Evolutionary conservation across 768 basidiomycete genomes (phyloP).

Genomic region (Collybiopsis luxurians): DNA sequence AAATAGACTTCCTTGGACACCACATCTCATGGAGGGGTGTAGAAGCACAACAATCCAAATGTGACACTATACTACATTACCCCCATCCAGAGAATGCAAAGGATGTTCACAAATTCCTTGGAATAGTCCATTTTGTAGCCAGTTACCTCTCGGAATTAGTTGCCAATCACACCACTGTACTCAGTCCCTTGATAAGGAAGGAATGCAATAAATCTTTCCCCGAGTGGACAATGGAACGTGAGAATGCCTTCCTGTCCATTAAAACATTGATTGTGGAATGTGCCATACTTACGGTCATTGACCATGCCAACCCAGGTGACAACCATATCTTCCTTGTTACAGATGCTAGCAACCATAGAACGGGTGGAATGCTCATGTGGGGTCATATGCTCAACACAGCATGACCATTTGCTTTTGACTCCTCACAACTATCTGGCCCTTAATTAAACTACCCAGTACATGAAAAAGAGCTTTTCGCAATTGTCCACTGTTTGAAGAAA

Average conservation of each 20-base stretch:
- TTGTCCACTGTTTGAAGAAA: slow-evolving; percentile 20
- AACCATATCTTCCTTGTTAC: slow-evolving; percentile 29
- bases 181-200: slow-evolving; percentile 17
- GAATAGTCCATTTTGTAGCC: slow-evolving; percentile 18
- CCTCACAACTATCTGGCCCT: slow-evolving; percentile 17
- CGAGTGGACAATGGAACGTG: slow-evolving; percentile 19
- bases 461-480: slow-evolving; percentile 29
- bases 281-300: slow-evolving; percentile 26
- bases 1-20: slow-evolving; percentile 19
- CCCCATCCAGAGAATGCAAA: slow-evolving; percentile 10
- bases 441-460: slow-evolving; percentile 25
- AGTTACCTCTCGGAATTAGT: slow-evolving; percentile 12
- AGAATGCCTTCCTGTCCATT: slow-evolving; percentile 23
- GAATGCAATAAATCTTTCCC: slow-evolving; percentile 14
- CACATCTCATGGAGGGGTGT: slow-evolving; percentile 20
- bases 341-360: slow-evolving; percentile 24
- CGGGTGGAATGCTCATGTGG: slow-evolving; percentile 23
- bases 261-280: slow-evolving; percentile 23
- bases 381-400: slow-evolving; percentile 22
- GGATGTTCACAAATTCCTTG: slow-evolving; percentile 19
- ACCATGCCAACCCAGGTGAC: slow-evolving; percentile 25
- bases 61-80: slow-evolving; percentile 17
- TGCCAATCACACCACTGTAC: slow-evolving; percentile 15
- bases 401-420: slow-evolving; percentile 29
- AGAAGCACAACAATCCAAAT: slow-evolving; percentile 8